Base-by-base conservation (phyloP, 164 flowering plant genomes). In the Paratinospora sagittata region DNA sequence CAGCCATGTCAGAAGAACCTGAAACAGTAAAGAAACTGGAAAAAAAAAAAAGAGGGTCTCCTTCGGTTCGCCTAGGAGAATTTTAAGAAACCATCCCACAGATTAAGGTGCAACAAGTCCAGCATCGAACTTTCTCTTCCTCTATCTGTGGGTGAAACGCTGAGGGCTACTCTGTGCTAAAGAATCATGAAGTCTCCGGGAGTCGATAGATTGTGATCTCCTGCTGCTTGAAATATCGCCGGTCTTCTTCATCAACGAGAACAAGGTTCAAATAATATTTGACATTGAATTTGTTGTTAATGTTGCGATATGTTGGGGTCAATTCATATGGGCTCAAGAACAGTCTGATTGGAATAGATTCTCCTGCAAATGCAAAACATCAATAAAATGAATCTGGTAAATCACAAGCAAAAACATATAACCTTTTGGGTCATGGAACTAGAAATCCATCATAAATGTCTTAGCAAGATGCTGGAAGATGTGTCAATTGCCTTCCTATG, bases 191-290 rank as follows among this genome's bases (percentile, higher is more conserved):
- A 16, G 68, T 78, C 57, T 79, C 82, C 19, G 43, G 66, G 36
- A 76, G 79, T 27, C 82, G 82, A 63, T 68, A 74, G 13, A 79
- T 72, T 12, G 79, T 76, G 9, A 79, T 74, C 41, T 79, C 82
- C 66, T 79, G 82, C 70, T 79, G 82, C 73, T 79, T 79, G 73
- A 79, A 79, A 41, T 79, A 79, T 52, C 82, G 68, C 12, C 82
- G 58, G 43, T 79, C 79, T 34, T 79, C 82, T 62, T 79, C 82
- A 49, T 79, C 82, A 34, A 79, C 73, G 39, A 79, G 79, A 61
- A 79, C 82, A 21, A 79, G 79, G 62, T 79, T 79, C 72, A 79
- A 69, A 52, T 76, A 79, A 62, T 79, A 79, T 52, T 79, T 79
- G 27, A 79, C 79, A 23, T 77, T 79, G 70, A 76, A 79, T 37